Percentiles rank a stretch among this genome's conserved stretches.
phyloP scores from a whole-genome alignment of 805 yeast species.

The Candida schatavii region DNA sequence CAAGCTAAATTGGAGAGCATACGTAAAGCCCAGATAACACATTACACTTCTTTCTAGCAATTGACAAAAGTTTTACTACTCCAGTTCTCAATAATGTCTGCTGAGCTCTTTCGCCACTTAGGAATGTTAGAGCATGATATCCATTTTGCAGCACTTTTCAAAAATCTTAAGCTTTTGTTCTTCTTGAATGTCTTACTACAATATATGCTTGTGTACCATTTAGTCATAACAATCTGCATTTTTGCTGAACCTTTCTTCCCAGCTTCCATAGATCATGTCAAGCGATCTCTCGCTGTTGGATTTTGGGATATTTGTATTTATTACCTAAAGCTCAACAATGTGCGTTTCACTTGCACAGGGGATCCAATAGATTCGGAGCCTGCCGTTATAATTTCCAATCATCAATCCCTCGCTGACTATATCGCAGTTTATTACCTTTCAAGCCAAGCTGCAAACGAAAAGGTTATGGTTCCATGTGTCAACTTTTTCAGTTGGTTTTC shows the following conservation, averaged over 20 bases:
- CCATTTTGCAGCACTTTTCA: constrained; percentile 7
- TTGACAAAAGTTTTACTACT: no score
- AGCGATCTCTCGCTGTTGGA: constrained; percentile 14
- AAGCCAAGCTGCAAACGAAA: constrained; percentile 15
- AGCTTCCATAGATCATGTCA: constrained; percentile 17
- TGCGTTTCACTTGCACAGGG: constrained; percentile 40
- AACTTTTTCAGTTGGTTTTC: constrained; percentile 70
- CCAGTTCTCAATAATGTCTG: not conserved
- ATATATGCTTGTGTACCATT: constrained; percentile 18
- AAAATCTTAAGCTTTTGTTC: constrained; percentile 15
- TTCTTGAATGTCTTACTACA: constrained; percentile 15
- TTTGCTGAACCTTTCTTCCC: constrained; percentile 15
- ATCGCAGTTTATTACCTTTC: constrained; percentile 48
- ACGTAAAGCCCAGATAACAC: no score
- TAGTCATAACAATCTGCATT: constrained; percentile 13
- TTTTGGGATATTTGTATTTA: constrained; percentile 32
- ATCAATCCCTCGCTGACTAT: constrained; percentile 67
- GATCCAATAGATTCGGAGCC: constrained; percentile 37
- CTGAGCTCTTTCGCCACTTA: constrained; percentile 32
- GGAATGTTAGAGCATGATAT: constrained; percentile 22
- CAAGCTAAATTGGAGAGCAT: no score
- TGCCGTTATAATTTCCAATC: constrained; percentile 53
- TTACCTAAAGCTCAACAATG: constrained; percentile 34
- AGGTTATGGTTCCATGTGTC: constrained; percentile 38
- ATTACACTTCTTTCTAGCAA: no score